Evolutionary conservation across 2,329 filamentous ascomycete genomes (phyloP).

Genomic region (Pseudopithomyces maydicus): DNA sequence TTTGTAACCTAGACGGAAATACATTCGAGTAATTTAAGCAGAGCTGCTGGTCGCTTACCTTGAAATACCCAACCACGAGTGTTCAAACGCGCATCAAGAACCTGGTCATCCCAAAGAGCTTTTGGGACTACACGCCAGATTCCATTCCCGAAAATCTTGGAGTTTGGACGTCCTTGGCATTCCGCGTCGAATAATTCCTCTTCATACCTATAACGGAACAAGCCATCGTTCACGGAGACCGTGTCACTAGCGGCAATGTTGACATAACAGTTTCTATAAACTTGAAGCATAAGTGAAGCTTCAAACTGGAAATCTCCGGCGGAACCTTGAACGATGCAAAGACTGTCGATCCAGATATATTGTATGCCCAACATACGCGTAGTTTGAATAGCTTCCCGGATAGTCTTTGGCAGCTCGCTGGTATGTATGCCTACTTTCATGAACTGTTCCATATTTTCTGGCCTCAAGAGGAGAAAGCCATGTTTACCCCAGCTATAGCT

Average conservation of each 20-base stretch:
- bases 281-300: constrained; percentile 1
- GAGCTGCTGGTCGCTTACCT: constrained; percentile 15
- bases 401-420: not conserved
- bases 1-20: too few species aligned
- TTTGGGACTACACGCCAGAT: constrained; percentile 23
- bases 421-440: not conserved
- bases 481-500: not conserved
- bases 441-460: not conserved
- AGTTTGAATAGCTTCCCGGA: constrained; percentile 5
- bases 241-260: constrained; percentile 36
- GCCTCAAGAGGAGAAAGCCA: not conserved
- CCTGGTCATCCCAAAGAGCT: constrained; percentile 24
- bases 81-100: constrained; percentile 25
- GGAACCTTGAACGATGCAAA: constrained; percentile 21
- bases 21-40: too few species aligned
- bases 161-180: constrained; percentile 13
- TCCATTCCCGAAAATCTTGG: constrained; percentile 16
- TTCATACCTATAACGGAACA: constrained; percentile 24
- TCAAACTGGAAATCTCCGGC: not conserved
- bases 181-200: constrained; percentile 16
- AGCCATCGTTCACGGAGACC: constrained; percentile 18
- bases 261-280: constrained; percentile 35
- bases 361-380: constrained; percentile 1
- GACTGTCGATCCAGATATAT: constrained; percentile 24
- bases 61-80: constrained; percentile 37